Evolutionary conservation across 1,284 basidiomycete genomes (phyloP), one percentile per base, ranked within the genome.

Genomic region (Irpex sp.): DNA sequence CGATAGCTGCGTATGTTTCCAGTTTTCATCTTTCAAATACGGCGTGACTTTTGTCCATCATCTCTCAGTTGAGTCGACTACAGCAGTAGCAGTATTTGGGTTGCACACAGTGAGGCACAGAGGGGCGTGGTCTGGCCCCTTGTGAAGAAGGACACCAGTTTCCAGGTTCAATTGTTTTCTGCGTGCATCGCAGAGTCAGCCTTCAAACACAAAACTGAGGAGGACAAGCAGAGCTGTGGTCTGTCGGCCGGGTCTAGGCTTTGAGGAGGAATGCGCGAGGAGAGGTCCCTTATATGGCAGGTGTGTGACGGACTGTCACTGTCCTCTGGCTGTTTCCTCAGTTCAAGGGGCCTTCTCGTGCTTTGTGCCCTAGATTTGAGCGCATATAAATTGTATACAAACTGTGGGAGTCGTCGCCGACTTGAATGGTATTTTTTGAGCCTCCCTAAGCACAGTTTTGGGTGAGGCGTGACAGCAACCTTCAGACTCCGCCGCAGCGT

Each of bases 401-500:
- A 43, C 39, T 11, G 8, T 43, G 39, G 11, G 8, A 43, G 8
- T 8, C 39, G 11, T 43, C 39, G 15, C 39, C 39, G 39, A 15
- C 8, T 43, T 11, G 11, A 11, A 43, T 43, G 15, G 26, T 26
- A 26, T 26, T 26, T 26, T 26, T 26, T 26, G 26, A 26, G 26
- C 26, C 26, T 3, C 4, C 26, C 26, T 0, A 26, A 26, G 26
- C 26, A 2, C 26, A 26, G 26, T 4, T 26, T 4, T 26, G 17
- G n/a, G 47, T n/a, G 49, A 15, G 33, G 53, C 26, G 55, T 63
- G 55, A 57, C 59, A 36, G 55, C 53, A 55, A 60, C 59, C 57
- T 62, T 58, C 37, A 54, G 55, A 66, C 65, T 66, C 65, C 65
- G 65, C 60, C 47, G 5, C 55, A 35, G 55, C 33, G 59, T 50